Conservation (phyloP, 2,329 filamentous ascomycete species). For the Xylaria sp. region DNA sequence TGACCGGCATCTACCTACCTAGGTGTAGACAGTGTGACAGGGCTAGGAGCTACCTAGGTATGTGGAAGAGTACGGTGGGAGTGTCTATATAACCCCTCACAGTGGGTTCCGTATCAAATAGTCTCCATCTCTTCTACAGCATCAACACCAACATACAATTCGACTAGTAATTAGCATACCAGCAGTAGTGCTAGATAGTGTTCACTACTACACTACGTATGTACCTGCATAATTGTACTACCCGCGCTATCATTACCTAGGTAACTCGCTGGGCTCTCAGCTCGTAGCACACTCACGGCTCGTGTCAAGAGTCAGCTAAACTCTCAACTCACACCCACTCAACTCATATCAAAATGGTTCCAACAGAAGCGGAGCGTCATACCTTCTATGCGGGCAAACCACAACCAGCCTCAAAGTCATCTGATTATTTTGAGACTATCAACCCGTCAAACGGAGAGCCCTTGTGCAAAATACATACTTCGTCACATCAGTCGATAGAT, state of each 20-base stretch:
- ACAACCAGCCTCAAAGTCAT: constrained; percentile 68
- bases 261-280: neutral
- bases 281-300: neutral
- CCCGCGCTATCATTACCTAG: neutral
- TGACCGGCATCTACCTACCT: neutral
- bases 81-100: too few species aligned
- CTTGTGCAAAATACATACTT: constrained; percentile 76
- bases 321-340: constrained; percentile 20
- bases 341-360: constrained; percentile 39
- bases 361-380: constrained; percentile 57
- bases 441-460: constrained; percentile 77
- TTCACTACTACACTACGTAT: too few species aligned
- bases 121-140: too few species aligned
- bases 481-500: constrained; percentile 74
- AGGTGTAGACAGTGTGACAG: too few species aligned
- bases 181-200: neutral
- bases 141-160: too few species aligned
- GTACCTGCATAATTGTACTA: neutral
- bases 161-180: too few species aligned
- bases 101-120: too few species aligned
- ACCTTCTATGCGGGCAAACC: constrained; percentile 80
- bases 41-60: too few species aligned
- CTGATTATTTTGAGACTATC: constrained; percentile 74
- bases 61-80: too few species aligned
- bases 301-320: constrained; percentile 11